A percentile compares a stretch with the other conserved stretches of the same genome.
Conservation (phyloP, 176 grass and related monocot species). For the Canna indica region DNA sequence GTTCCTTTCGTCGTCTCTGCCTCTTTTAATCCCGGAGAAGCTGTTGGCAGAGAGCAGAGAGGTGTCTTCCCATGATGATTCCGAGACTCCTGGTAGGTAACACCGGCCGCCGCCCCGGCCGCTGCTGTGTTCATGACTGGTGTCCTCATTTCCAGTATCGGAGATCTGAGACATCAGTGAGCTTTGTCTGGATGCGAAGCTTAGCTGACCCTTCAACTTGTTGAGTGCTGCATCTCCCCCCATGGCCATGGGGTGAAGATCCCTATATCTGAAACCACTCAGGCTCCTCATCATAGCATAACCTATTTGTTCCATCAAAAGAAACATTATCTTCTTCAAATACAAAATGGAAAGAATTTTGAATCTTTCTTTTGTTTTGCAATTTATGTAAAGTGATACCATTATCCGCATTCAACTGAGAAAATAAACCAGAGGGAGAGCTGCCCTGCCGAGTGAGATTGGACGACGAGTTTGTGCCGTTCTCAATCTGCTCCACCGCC, state of each 20-base stretch:
- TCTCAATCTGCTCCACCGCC: slow-evolving; percentile 34
- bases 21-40: not conserved
- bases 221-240: not conserved
- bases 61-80: not conserved
- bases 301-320: not conserved
- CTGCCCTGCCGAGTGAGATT: slow-evolving; percentile 68
- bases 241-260: slow-evolving; percentile 20
- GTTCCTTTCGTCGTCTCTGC: not conserved
- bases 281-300: slow-evolving; percentile 15
- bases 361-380: too few relatives aligned
- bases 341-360: too few relatives aligned
- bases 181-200: slow-evolving; percentile 81
- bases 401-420: slow-evolving; percentile 69
- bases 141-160: slow-evolving; percentile 67
- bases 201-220: slow-evolving; percentile 71
- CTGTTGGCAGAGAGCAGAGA: slow-evolving; percentile 3
- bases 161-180: slow-evolving; percentile 97
- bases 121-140: slow-evolving; percentile 42
- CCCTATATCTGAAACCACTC: slow-evolving; percentile 38
- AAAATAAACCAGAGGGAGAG: slow-evolving; percentile 72
- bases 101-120: not conserved
- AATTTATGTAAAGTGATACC: slow-evolving; percentile 25
- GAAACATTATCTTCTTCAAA: not conserved
- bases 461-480: not conserved
- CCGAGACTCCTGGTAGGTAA: not conserved